Evolutionary conservation across 2,329 filamentous ascomycete genomes (phyloP), one percentile per base, ranked within the genome.

Genomic region (Fusarium sp.): DNA sequence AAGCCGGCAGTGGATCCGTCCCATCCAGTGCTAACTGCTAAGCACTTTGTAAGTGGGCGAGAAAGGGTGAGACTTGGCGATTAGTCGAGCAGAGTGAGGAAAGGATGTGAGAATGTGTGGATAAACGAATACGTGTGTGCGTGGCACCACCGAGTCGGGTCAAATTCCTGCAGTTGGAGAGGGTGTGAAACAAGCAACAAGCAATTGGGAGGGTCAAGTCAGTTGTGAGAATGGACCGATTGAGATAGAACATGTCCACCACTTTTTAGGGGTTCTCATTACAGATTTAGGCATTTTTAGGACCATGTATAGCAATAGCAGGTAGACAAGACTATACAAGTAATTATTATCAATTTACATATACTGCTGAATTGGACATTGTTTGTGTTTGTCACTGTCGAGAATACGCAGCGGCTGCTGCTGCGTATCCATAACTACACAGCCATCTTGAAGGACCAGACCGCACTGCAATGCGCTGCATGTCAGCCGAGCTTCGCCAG

Each of bases 401-500:
- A 30, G 4, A 30, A 56, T 22, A 43, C 28, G 22, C 47, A 43
- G 22, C 28, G n/a, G 9, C 17, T 37, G 8, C 15, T 37, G 28
- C 28, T 32, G 44, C 44, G 19, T 33, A 35, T 22, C 22, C 22
- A 22, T 33, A 62, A 41, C 15, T 26, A 61, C 61, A 68, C 61
- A 67, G 65, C 66, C 65, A 69, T 65, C 43, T 45, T 47, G 15
- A 26, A 32, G 54, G 46, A 52, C 35, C 35, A 33, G 30, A 33
- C 30, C 30, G 30, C 14, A 33, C 30, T 19, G 35, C 35, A 37
- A 37, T 37, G 35, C 9, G 35, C 35, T 62, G 62, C 65, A 67
- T 69, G 66, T 68, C 66, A 68, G 65, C 66, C 40, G 61, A 69
- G 56, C 65, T 66, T 66, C 51, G 53, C 65, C 61, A 68, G 35